Base-by-base conservation (phyloP, 768 basidiomycete species). In the Leucocoprinus sp. region DNA sequence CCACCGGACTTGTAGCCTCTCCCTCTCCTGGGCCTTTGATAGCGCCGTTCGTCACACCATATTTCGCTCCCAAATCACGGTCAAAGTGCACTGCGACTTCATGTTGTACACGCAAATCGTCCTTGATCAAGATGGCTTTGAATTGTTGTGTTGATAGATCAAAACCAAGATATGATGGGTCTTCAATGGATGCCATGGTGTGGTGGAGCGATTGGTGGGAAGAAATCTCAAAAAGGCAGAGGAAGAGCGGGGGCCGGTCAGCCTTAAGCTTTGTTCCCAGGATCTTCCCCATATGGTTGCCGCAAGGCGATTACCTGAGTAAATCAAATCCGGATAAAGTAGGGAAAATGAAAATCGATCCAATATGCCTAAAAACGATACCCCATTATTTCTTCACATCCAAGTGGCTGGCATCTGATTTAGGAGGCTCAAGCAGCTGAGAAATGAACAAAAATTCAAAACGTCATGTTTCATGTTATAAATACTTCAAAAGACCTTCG, bases 91-190 rank as follows among this genome's bases (percentile, higher is more conserved):
- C 82, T 2, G 82, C 70, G 8, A 74, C 70, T 59, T 91, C 83
- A 53, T 82, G 74, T 0, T 86, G 67, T 47, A 86, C 67, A 15
- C 68, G 60, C 14, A 71, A 70, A 46, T 78, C 70, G 31, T 78
- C 68, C 17, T 74, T 62, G 43, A 85, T 73, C 39, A 91, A 56
- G 31, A 88, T 74, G 0, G 82, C 87, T 62, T 93, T 88, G 44
- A 89, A 70, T 52, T 82, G 80, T 57, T 95, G 91, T 0, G 90
- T 93, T 1, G 86, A 90, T 29, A 91, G 74, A 62, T 93, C 90
- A 43, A 92, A 74, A 11, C 90, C 90, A 18, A 92, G 80, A 59
- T 88, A 90, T 28, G 68, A 55, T 12, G 59, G 56, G 11, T 38
- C 52, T 19, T 52, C 23, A 37, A 38, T 33, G 26, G 29, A 17